Evolutionary conservation across 1,284 basidiomycete species (phyloP), one percentile per base, ranked within the genome.

Genomic region (Cutaneotrichosporon sp.): DNA sequence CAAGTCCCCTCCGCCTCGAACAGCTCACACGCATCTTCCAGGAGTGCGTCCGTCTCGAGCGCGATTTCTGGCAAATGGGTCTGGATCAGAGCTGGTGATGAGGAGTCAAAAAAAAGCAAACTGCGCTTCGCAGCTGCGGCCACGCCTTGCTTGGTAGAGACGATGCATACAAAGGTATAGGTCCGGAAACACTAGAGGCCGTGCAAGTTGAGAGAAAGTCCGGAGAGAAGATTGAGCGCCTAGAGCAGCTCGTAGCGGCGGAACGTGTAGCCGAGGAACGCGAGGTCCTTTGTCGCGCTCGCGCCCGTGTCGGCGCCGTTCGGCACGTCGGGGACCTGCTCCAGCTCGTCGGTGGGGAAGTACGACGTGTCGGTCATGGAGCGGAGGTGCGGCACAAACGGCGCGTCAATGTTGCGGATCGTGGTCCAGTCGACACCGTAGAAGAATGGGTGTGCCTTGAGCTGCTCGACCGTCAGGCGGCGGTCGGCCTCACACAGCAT

Each of bases 271-370:
- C 90, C 89, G 62, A 94, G 79, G 82, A 96, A 96, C 20, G 92
- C 91, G 51, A 96, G 80, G 74, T 93, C 88, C 74, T 92, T 78
- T 56, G 88, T 88, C 49, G 87, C 83, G 54, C 85, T 83, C 46
- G 83, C 78, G 21, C 83, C 81, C 13, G 82, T 81, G 56, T 80
- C 81, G 44, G 82, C 82, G 17, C 87, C 69, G 2, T 58, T 49
- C 2, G 75, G 75, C 42, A 70, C 84, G 56, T 91, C 79, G 1
- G 80, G 78, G 13, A 89, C 83, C 66, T 91, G 86, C 58, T 88
- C 86, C 54, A 96, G 84, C 70, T 97, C 94, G 63, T 97, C 93
- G 20, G 90, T 93, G 1, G 93, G 93, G 84, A 97, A 97, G 78
- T 97, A 97, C 8, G 86, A 89, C 13, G 59, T 61, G 70, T 97